These are phyloP conservation scores for Annulohypoxylon stygium DNA, from an alignment of 495 filamentous ascomycete genomes.

Conservation along the genomic window DNA sequence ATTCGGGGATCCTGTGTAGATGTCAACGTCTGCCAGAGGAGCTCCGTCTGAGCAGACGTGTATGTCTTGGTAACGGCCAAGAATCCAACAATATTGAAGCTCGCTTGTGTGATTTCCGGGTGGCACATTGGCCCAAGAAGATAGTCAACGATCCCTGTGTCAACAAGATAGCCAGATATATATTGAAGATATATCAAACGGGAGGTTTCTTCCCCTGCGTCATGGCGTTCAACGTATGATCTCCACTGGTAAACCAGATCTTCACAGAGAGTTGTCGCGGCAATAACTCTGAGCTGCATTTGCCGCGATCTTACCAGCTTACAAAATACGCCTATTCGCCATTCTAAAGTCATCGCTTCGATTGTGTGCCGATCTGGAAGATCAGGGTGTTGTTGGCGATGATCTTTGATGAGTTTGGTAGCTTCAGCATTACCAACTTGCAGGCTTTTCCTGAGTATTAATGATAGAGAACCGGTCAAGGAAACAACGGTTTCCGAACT, in stretches of 20 bases:
- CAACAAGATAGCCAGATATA: slow-evolving; percentile 73
- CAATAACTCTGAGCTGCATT: slow-evolving; percentile 87
- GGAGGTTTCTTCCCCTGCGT: slow-evolving; percentile 54
- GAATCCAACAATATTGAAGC: slow-evolving; percentile 87
- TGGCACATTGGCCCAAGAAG: slow-evolving; percentile 93
- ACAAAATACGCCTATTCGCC: slow-evolving; percentile 77
- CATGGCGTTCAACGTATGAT: slow-evolving; percentile 58
- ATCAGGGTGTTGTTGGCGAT: slow-evolving; percentile 47
- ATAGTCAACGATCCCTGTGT: slow-evolving; percentile 80
- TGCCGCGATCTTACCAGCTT: slow-evolving; percentile 83
- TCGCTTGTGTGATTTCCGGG: slow-evolving; percentile 84
- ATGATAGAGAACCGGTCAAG: slow-evolving; percentile 53
- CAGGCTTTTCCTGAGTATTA: slow-evolving; percentile 59
- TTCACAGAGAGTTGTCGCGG: slow-evolving; percentile 76
- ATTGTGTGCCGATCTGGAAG: slow-evolving; percentile 46
- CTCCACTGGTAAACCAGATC: slow-evolving; percentile 75
- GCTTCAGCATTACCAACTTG: slow-evolving; percentile 53
- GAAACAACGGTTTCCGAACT: slow-evolving; percentile 58
- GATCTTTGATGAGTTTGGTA: slow-evolving; percentile 50
- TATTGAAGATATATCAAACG: slow-evolving; percentile 68
- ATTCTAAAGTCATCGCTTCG: slow-evolving; percentile 70
- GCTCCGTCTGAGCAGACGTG: slow-evolving; percentile 76
- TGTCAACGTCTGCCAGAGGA: slow-evolving; percentile 85
- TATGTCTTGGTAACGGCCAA: slow-evolving; percentile 85
- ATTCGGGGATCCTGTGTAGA: slow-evolving; percentile 88